Conservation (phyloP, 2,329 filamentous ascomycete species). For the Whalleya microplaca region DNA sequence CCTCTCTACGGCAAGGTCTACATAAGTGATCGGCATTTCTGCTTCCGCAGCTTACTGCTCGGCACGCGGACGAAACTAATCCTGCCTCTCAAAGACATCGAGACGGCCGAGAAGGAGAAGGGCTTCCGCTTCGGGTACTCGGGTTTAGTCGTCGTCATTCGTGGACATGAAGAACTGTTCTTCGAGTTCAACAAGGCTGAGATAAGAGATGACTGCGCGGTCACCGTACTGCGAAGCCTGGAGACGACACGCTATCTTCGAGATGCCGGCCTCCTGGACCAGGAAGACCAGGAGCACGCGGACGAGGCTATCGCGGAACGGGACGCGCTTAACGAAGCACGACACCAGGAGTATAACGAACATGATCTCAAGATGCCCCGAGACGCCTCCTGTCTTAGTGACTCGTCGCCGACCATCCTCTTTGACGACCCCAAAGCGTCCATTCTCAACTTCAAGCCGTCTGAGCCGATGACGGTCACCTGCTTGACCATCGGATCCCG, state of each 20-base stretch:
- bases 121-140: conserved; percentile 92
- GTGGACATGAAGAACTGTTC: conserved; percentile 92
- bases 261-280: conserved; percentile 69
- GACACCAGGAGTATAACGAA: conserved; percentile 55
- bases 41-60: conserved; percentile 88
- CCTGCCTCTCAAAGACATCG: conserved; percentile 85
- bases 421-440: conserved; percentile 91
- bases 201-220: conserved; percentile 83
- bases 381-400: conserved; percentile 49
- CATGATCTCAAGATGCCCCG: conserved; percentile 56
- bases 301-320: conserved; percentile 80
- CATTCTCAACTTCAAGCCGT: conserved; percentile 87
- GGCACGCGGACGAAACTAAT: conserved; percentile 93
- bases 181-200: conserved; percentile 86
- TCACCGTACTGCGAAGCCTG: conserved; percentile 77
- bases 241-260: conserved; percentile 73
- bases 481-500: conserved; percentile 95
- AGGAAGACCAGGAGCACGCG: conserved; percentile 71
- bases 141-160: conserved; percentile 88
- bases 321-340: conserved; percentile 76
- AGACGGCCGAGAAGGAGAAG: conserved; percentile 93
- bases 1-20: conserved; percentile 97
- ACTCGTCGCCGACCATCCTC: conserved; percentile 71
- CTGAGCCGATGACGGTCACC: conserved; percentile 78
- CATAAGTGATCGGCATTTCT: conserved; percentile 84